phyloP scores from a whole-genome alignment of 345 rosid species.

The Salix udensis region DNA sequence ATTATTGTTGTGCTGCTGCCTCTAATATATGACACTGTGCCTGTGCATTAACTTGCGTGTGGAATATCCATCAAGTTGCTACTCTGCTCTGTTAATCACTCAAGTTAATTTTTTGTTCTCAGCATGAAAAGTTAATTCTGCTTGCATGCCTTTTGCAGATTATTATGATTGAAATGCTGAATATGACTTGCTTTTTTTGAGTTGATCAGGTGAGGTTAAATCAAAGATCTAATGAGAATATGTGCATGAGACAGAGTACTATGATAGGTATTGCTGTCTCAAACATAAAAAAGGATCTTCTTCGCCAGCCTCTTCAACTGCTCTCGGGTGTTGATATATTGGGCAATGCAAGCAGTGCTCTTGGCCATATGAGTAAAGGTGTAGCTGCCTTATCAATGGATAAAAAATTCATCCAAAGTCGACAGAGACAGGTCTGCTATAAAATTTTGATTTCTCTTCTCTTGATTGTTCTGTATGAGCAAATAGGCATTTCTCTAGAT shows the following conservation, averaged over 20 bases:
- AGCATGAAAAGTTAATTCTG: not conserved
- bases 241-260: conserved; percentile 92
- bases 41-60: not conserved
- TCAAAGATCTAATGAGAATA: conserved; percentile 71
- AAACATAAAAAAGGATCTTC: conserved; percentile 83
- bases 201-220: conserved; percentile 73
- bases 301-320: conserved; percentile 94
- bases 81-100: not conserved
- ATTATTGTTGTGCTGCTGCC: not conserved
- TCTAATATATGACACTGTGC: not conserved
- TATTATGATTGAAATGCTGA: conserved; percentile 10
- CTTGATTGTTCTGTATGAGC: not conserved
- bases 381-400: conserved; percentile 98
- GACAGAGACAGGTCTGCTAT: conserved; percentile 78
- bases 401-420: conserved; percentile 89
- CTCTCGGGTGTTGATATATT: conserved; percentile 95
- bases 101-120: not conserved
- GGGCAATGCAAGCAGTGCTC: conserved; percentile 99
- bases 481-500: not conserved
- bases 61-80: not conserved
- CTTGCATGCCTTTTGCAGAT: not conserved
- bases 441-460: conserved; percentile 12
- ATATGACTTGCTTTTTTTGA: conserved; percentile 5
- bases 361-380: conserved; percentile 99
- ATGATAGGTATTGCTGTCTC: conserved; percentile 74